Percentiles rank a stretch among this genome's conserved stretches.
Conservation (phyloP, 352 stramenopile species). For the Pythium pyrilobum region DNA sequence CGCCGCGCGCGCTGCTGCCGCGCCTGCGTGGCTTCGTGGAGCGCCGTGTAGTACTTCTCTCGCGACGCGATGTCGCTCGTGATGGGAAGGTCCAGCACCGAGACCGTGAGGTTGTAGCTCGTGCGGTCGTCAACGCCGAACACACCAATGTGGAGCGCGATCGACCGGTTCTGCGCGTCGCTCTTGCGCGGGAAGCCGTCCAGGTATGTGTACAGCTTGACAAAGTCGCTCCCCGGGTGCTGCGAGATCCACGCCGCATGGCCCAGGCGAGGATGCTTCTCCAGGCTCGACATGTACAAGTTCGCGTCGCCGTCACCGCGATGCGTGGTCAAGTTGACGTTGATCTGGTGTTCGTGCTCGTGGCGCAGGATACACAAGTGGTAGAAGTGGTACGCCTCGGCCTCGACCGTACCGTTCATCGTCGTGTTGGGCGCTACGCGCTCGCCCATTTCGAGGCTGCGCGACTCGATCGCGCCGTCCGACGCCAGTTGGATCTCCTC, state of each 20-base stretch:
- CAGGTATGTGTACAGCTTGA: constrained; percentile 73
- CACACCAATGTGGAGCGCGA: constrained; percentile 70
- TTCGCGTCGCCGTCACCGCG: constrained; percentile 43
- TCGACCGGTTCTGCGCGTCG: constrained; percentile 37
- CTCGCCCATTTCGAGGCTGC: constrained; percentile 38
- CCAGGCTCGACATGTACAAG: constrained; percentile 62
- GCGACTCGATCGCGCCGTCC: constrained; percentile 54
- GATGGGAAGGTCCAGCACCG: constrained; percentile 52
- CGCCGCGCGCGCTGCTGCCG: not conserved
- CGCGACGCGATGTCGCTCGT: constrained; percentile 41
- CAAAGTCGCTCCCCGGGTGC: constrained; percentile 39
- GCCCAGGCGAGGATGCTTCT: constrained; percentile 55
- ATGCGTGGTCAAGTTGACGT: constrained; percentile 45
- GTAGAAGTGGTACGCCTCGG: constrained; percentile 61
- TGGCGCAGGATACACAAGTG: constrained; percentile 72
- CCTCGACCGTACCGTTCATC: constrained; percentile 49
- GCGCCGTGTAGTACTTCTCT: constrained; percentile 53
- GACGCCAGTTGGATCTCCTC: constrained; percentile 71
- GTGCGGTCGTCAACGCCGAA: constrained; percentile 29
- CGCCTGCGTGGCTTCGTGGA: constrained; percentile 24
- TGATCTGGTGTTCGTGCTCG: constrained; percentile 71
- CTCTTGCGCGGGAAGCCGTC: constrained; percentile 64
- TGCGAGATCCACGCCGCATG: constrained; percentile 72
- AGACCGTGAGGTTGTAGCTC: constrained; percentile 46
- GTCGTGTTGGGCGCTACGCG: constrained; percentile 56